phyloP scores from a whole-genome alignment of 176 grass and related monocot species.

The Phoenix dactylifera region DNA sequence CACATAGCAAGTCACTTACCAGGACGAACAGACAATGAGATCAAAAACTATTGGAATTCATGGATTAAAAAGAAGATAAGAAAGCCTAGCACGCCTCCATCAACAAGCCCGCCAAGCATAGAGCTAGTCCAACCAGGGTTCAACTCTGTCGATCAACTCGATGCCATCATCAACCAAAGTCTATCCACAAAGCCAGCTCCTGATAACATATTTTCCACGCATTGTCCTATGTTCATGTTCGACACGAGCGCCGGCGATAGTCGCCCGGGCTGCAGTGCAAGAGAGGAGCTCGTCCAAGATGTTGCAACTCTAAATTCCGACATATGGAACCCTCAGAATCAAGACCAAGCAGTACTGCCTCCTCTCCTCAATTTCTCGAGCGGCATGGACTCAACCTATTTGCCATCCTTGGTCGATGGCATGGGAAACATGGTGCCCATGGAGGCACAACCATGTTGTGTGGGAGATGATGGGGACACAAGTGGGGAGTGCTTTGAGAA shows the following conservation, averaged over 20 bases:
- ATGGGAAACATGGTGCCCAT: conserved; percentile 41
- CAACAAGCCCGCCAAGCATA: not conserved
- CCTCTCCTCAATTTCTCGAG: conserved; percentile 40
- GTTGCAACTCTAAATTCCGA: conserved; percentile 5
- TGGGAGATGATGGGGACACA: conserved; percentile 9
- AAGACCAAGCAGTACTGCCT: conserved; percentile 10
- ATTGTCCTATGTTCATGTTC: conserved; percentile 79
- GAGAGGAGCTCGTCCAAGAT: conserved; percentile 10
- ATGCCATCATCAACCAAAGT: conserved; percentile 52
- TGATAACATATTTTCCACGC: conserved; percentile 20
- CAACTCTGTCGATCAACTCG: conserved; percentile 36
- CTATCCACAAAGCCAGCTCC: conserved; percentile 17
- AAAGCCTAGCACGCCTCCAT: conserved; percentile 18
- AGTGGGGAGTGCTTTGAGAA: conserved; percentile 23
- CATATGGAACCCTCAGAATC: conserved; percentile 9
- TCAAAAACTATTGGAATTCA: conserved; percentile 99
- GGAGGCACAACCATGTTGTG: conserved; percentile 12
- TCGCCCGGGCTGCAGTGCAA: conserved; percentile 23
- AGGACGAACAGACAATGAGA: conserved; percentile 94
- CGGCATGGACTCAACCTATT: conserved; percentile 45
- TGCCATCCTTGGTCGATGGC: conserved; percentile 58
- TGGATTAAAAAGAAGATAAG: conserved; percentile 99
- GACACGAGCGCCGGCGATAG: conserved; percentile 25
- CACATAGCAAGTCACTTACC: conserved; percentile 97
- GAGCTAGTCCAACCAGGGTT: conserved; percentile 21